Conservation (phyloP, 1,139 yeast genomes). For the Debaryomyces coudertii region DNA sequence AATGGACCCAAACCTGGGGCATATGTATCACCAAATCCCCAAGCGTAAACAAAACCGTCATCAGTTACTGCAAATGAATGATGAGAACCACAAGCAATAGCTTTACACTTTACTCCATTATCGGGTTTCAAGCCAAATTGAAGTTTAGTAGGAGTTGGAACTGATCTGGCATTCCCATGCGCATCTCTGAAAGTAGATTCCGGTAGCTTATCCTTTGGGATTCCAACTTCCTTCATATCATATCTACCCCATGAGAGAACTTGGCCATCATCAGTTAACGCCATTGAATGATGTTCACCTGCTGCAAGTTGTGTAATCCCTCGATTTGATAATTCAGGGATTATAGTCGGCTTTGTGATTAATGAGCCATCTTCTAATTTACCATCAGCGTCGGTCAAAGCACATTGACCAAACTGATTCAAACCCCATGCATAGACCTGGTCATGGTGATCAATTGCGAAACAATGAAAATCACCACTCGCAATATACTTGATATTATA, state of each 20-base stretch:
- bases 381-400: conserved; percentile 58
- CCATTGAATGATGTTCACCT: conserved; percentile 93
- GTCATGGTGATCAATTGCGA: conserved; percentile 79
- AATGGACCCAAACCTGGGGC: conserved; percentile 94
- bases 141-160: conserved; percentile 80
- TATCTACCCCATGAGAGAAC: conserved; percentile 87
- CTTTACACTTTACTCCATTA: conserved; percentile 49
- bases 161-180: conserved; percentile 82
- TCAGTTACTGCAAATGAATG: conserved; percentile 85
- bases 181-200: conserved; percentile 74
- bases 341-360: conserved; percentile 74
- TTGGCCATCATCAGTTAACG: conserved; percentile 70
- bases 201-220: conserved; percentile 62
- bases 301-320: conserved; percentile 70
- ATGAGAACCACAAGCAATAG: conserved; percentile 84
- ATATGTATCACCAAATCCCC: conserved; percentile 98
- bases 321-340: conserved; percentile 59
- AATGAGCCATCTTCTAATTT: conserved; percentile 81
- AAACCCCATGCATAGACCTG: conserved; percentile 89
- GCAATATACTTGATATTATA: conserved; percentile 79
- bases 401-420: conserved; percentile 96
- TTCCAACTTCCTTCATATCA: conserved; percentile 92
- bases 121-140: conserved; percentile 30
- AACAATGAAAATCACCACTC: conserved; percentile 94
- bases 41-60: conserved; percentile 85